These are phyloP conservation scores for Trapa bicornis DNA, from an alignment of 345 rosid genomes.

Conservation along the genomic window DNA sequence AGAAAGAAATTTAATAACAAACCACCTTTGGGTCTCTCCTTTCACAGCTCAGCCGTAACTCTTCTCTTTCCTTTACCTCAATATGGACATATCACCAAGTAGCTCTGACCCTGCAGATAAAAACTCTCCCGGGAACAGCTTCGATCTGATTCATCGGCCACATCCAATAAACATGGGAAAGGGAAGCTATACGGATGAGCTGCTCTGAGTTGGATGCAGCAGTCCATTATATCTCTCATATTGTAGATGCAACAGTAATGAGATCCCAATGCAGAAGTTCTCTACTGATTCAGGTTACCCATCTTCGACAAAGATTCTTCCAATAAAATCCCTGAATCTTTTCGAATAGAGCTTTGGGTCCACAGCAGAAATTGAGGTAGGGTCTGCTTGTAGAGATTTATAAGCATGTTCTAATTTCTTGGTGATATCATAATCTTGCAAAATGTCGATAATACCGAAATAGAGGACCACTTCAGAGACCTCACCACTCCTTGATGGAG, in stretches of 20 bases:
- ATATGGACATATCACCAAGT: conserved; percentile 27
- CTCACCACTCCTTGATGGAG: conserved; percentile 49
- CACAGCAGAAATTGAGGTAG: conserved; percentile 85
- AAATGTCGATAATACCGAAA: conserved; percentile 83
- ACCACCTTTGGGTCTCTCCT: conserved; percentile 3
- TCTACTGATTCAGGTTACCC: conserved; percentile 22
- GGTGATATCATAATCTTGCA: conserved; percentile 90
- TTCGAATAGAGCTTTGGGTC: conserved; percentile 89
- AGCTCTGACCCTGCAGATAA: conserved; percentile 13
- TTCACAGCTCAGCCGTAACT: not conserved
- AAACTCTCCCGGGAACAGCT: not conserved
- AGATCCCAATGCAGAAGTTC: not conserved
- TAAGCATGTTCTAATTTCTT: conserved; percentile 94
- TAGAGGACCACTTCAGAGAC: conserved; percentile 70
- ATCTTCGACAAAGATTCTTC: conserved; percentile 84
- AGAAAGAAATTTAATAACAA: conserved; percentile 9
- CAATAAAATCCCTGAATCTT: conserved; percentile 80
- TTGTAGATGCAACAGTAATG: not conserved
- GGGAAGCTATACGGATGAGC: not conserved
- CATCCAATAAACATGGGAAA: not conserved
- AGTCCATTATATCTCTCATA: not conserved
- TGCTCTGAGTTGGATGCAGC: not conserved
- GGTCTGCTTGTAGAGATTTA: conserved; percentile 81
- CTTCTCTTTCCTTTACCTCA: conserved; percentile 1
- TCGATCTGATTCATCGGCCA: not conserved